phyloP scores from a whole-genome alignment of 345 rosid genomes.

The Euphorbia pulcherrima region DNA sequence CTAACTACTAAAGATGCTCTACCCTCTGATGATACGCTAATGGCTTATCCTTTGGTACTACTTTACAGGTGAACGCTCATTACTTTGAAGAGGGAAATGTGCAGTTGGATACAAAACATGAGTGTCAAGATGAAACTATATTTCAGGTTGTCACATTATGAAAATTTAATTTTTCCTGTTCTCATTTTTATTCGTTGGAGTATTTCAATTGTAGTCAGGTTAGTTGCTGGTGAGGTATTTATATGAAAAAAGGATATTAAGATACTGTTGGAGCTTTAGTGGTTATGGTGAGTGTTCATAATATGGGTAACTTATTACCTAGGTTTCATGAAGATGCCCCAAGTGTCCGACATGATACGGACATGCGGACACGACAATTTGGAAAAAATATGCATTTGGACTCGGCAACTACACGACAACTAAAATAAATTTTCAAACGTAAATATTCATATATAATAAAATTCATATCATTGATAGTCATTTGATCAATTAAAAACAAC shows the following conservation, averaged over 20 bases:
- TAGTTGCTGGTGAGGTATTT: slow-evolving; percentile 1
- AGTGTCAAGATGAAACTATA: slow-evolving; percentile 71
- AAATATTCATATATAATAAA: no score
- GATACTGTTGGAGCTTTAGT: not conserved
- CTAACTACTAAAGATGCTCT: no score
- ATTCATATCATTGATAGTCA: no score
- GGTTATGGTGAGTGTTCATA: not conserved
- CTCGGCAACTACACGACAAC: no score
- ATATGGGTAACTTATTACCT: not conserved
- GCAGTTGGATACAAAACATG: slow-evolving; percentile 85
- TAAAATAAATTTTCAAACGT: no score
- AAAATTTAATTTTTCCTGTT: not conserved
- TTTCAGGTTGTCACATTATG: slow-evolving; percentile 57
- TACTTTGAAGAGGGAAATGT: slow-evolving; percentile 99
- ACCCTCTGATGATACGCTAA: no score
- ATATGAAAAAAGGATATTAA: not conserved
- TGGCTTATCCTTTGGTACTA: not conserved
- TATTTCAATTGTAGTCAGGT: not conserved
- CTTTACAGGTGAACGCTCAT: slow-evolving; percentile 82
- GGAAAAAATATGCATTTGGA: no score
- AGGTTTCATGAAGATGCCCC: no score
- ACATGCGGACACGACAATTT: no score
- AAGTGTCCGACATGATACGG: no score
- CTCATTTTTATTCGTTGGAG: not conserved
- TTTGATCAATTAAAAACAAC: no score